phyloP scores from a whole-genome alignment of 2,329 filamentous ascomycete genomes.

The Waltergamsia citrina region DNA sequence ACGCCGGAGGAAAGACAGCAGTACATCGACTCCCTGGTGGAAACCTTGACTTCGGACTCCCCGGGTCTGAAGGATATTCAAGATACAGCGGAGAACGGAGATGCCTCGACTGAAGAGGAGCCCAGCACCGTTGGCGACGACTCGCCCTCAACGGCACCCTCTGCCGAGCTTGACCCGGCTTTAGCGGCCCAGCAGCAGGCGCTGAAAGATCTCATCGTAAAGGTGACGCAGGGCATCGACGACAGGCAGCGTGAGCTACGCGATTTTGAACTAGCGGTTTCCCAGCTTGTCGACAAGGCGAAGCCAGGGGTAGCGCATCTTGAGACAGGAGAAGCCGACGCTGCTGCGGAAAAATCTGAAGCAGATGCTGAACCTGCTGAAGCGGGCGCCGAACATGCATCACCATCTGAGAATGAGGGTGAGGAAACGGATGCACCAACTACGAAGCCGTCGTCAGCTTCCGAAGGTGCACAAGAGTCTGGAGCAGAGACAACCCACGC shows the following conservation, averaged over 20 bases:
- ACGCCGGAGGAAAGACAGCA: constrained; percentile 33
- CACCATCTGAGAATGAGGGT: too few species aligned
- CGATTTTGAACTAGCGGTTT: constrained; percentile 41
- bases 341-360: too few species aligned
- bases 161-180: constrained; percentile 4
- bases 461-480: too few species aligned
- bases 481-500: too few species aligned
- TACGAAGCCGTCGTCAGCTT: too few species aligned
- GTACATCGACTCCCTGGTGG: constrained; percentile 40
- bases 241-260: constrained; percentile 28
- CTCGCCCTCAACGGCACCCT: constrained; percentile 1
- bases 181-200: constrained; percentile 10
- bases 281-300: constrained; percentile 34
- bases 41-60: constrained; percentile 30
- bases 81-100: constrained; percentile 6
- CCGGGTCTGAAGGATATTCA: constrained; percentile 13
- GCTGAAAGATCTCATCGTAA: constrained; percentile 41
- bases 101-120: too few species aligned
- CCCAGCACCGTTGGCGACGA: too few species aligned
- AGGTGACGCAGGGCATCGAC: constrained; percentile 36
- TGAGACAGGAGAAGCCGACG: not conserved
- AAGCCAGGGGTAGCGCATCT: not conserved
- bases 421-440: too few species aligned
- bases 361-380: too few species aligned
- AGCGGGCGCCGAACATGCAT: too few species aligned